phyloP scores from a whole-genome alignment of 75 land plant genomes.

The Ceratopteris richardii region DNA sequence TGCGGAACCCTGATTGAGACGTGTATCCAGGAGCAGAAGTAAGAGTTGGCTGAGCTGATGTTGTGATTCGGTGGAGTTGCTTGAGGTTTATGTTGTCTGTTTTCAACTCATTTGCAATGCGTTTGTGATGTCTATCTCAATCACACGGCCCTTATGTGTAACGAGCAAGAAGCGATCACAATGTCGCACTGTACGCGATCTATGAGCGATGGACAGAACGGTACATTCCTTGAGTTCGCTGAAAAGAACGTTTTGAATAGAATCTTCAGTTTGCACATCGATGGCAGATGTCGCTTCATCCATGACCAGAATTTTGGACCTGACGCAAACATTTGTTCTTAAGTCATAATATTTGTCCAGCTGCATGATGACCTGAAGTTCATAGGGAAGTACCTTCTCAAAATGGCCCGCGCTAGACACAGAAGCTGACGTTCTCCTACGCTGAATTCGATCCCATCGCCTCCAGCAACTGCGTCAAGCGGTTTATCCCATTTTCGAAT shows the following conservation, averaged over 20 bases:
- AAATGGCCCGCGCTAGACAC: constrained; percentile 24
- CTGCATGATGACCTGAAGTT: not conserved
- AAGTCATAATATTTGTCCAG: too few relatives aligned
- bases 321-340: not conserved
- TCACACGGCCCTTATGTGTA: too few relatives aligned
- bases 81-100: too few relatives aligned
- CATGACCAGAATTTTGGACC: constrained; percentile 13
- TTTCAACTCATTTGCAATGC: too few relatives aligned
- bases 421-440: constrained; percentile 31
- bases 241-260: constrained; percentile 7
- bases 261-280: not conserved
- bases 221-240: constrained; percentile 18
- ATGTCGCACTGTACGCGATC: constrained; percentile 21
- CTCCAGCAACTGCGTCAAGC: constrained; percentile 15
- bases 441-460: constrained; percentile 28
- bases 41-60: too few relatives aligned
- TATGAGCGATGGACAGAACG: constrained; percentile 22
- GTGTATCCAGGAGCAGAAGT: too few relatives aligned
- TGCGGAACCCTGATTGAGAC: too few relatives aligned
- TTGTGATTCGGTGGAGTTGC: too few relatives aligned
- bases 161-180: constrained; percentile 22
- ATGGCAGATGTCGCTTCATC: constrained; percentile 6
- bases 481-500: constrained; percentile 12
- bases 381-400: constrained; percentile 11
- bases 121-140: too few relatives aligned